Base-by-base conservation (phyloP, 2,329 filamentous ascomycete species). In the Apiospora aurea region DNA sequence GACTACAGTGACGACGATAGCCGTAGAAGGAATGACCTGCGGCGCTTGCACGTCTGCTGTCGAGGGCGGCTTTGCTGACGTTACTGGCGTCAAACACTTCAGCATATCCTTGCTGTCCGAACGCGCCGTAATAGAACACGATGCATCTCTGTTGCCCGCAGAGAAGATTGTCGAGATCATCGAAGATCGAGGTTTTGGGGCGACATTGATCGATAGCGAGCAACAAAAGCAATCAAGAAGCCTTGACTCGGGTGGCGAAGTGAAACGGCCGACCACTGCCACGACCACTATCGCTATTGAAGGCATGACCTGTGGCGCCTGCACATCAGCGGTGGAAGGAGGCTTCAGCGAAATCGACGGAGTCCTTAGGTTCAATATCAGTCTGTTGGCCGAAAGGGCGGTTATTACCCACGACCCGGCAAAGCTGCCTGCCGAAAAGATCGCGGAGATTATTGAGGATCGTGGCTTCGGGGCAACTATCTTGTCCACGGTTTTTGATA, bases 251-350 rank as follows among this genome's bases (percentile, higher is more conserved):
- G 73, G 78, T 3, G 72, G 72, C 5, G 75, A 77, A n/a, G 77
- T 76, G 71, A 77, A 80, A 73, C 80, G 80, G 72, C 81, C 85
- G 74, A 83, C 84, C 69, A 78, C 89, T 4, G 87, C 92, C 71
- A 94, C 90, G 0, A 98, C 95, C 0, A 98, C 95, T 0, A 88
- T 99, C 24, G 91, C 93, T 5, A 94, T 99, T 71, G 94, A 96
- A 76, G 96, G 96, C 69, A 99, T 99, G 96, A 99, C 96, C 1
- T 98, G 96, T 80, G 96, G 96, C 29, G 94, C 96, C 57, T 99
- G 96, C 82, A 98, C 96, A 0, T 96, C 96, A 1, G 95, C 96
- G 7, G 91, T 98, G 1, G 94, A 98, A 78, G 88, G 90, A 69
- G 94, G 93, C 4, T 96, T 99, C 82, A 89, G 90, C 75, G 89